Evolutionary conservation across 108 stramenopile genomes (phyloP), one percentile per base, ranked within the genome.

Genomic region (Nitzschia sp.): DNA sequence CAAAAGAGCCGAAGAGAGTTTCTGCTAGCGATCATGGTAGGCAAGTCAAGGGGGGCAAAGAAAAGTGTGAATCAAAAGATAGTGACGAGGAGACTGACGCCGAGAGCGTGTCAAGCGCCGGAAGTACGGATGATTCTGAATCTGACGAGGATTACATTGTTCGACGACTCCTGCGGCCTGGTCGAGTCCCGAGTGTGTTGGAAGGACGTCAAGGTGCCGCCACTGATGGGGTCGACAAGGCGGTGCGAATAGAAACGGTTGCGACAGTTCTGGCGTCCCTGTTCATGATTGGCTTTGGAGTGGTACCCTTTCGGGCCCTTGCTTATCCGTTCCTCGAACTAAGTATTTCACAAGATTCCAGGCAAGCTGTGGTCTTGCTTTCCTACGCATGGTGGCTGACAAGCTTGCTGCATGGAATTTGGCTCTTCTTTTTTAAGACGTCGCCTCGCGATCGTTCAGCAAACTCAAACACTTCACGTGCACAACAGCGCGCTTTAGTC

Each of bases 261-360:
- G 30, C 76, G 6, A 38, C 70, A n/a, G 42, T 78, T 4, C 29
- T 82, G 32, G 34, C 81, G 3, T 34, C 54, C 0, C 70, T 79
- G 46, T 79, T 79, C 59, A 70, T 82, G 63, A 8, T 82, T 28
- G 81, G 81, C 17, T 36, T 82, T n/a, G 64, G 74, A 32, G 26
- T 54, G 9, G 74, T 79, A 13, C 81, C 81, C 31, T 53, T 82
- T n/a, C 49, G 59, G 27, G 46, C 56, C 34, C 54, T 82, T 17
- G 38, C 72, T 26, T 3, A 13, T 27, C 5, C 26, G 21, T 18
- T n/a, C 38, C 13, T 42, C 9, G 38, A 42, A 13, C 6, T 6
- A 42, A 42, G 9, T 13, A 9, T 6, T 13, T 42, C 38, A 9
- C 38, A 6, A 42, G 38, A 42, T 42, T 9, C 38, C 13, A 6